Base-by-base conservation (phyloP, 495 filamentous ascomycete species). In the Usnea hakonensis region DNA sequence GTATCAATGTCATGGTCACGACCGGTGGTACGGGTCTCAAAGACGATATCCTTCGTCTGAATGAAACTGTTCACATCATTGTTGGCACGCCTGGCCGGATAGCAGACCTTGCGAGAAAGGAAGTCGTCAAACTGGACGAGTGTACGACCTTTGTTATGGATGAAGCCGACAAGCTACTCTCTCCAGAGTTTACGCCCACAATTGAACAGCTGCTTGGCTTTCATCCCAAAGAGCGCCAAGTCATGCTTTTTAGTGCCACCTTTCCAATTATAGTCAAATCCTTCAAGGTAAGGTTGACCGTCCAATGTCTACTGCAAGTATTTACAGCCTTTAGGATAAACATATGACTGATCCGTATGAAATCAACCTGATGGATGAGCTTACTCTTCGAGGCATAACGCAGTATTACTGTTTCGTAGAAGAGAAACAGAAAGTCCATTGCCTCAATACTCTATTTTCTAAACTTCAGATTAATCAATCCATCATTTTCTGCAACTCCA, bases 401-500 rank as follows among this genome's bases (percentile, higher is more conserved):
- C 94, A 99, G 69, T 99, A 96, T 75, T 99, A 99, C 70, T 94
- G 94, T 21, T 99, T 96, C 65, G 94, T 99, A 55, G 94, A 97
- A 73, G 94, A 99, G 77, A 97, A 96, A 77, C 91, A 96, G 73
- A 99, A 99, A 76, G 95, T 99, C 11, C 95, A 97, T 77, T 99
- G 94, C 73, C 78, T 99, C 43, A 99, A 99, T 77, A 99, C 94
- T 1, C 85, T 99, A 44, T 99, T 99, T 80, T 95, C 90, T 58
- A 96, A 96, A 76, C 85, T 99, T 16, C 94, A 97, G 75, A 99
- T 99, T 76, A 99, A 99, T 74, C 94, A 99, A 79, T 97, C 95
- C 55, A 99, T 99, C 77, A 99, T 99, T 70, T 99, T 99, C 78
- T 99, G 94, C 80, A 99, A 99, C 73, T 97, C 95, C 44, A 97